These are phyloP conservation scores for Trypanosoma lewisi DNA, from an alignment of 208 protist genomes.

Conservation along the genomic window DNA sequence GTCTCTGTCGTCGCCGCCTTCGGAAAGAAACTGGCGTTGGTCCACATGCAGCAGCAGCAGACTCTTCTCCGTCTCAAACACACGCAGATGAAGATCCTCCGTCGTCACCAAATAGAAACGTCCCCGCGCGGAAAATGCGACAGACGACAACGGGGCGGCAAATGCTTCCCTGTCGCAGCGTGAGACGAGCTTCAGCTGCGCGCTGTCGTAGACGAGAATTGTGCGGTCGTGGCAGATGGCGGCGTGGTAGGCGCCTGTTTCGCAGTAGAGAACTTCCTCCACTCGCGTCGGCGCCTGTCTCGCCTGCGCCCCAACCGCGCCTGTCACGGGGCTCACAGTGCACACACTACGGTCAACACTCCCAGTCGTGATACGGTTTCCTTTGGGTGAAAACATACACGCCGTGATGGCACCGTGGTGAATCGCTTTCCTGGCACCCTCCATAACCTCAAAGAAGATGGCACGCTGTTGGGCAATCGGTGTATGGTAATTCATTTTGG, in stretches of 20 bases:
- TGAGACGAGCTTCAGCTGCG: slow-evolving; percentile 60
- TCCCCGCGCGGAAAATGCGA: slow-evolving; percentile 65
- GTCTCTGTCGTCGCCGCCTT: background rate
- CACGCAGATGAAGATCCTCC: slow-evolving; percentile 53
- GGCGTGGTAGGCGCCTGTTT: slow-evolving; percentile 68
- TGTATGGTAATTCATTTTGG: slow-evolving; percentile 20
- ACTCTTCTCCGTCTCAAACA: slow-evolving; percentile 71
- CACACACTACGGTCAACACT: slow-evolving; percentile 61
- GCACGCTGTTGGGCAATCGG: slow-evolving; percentile 12
- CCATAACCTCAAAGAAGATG: slow-evolving; percentile 26
- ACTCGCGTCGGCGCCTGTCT: slow-evolving; percentile 35
- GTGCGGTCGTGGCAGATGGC: slow-evolving; percentile 64
- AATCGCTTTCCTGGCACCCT: slow-evolving; percentile 13
- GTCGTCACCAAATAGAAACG: slow-evolving; percentile 72
- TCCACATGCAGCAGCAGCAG: slow-evolving; percentile 39
- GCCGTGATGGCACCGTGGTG: slow-evolving; percentile 50
- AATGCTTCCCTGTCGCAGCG: slow-evolving; percentile 46
- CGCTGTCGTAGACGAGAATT: slow-evolving; percentile 69
- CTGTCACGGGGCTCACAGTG: slow-evolving; percentile 39
- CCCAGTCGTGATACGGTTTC: slow-evolving; percentile 43
- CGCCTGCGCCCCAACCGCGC: slow-evolving; percentile 32
- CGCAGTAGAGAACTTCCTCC: slow-evolving; percentile 25
- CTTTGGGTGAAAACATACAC: slow-evolving; percentile 37
- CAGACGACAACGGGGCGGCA: slow-evolving; percentile 43
- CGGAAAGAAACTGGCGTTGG: slow-evolving; percentile 29